These are phyloP conservation scores for Nakaseomyces kungkrabaensis DNA, from an alignment of 1,139 yeast genomes.

Conservation along the genomic window DNA sequence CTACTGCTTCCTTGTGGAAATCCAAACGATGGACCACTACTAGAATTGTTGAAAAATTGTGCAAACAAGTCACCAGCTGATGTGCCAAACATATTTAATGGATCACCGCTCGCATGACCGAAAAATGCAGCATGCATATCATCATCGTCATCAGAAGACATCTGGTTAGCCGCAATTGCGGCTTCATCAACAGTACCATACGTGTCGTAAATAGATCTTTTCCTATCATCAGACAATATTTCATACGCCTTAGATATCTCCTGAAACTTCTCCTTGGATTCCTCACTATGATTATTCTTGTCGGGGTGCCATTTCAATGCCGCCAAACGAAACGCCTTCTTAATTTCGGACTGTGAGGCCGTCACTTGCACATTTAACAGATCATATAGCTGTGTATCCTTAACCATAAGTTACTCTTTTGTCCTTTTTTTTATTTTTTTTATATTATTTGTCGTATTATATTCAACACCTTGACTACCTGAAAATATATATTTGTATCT, in stretches of 20 bases:
- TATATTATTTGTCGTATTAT: background rate
- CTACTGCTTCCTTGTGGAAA: slow-evolving; percentile 1
- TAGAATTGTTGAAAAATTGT: slow-evolving; percentile 24
- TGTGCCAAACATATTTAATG: slow-evolving; percentile 1
- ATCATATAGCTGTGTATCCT: slow-evolving; percentile 17
- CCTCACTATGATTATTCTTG: slow-evolving; percentile 40
- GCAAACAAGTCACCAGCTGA: slow-evolving; percentile 31
- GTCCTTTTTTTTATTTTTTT: background rate
- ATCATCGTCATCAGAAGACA: slow-evolving; percentile 1
- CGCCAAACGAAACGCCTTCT: slow-evolving; percentile 49
- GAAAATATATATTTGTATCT: too few species aligned
- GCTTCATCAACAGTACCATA: slow-evolving; percentile 46
- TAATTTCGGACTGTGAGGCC: slow-evolving; percentile 38
- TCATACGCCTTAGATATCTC: slow-evolving; percentile 54
- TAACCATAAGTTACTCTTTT: slow-evolving; percentile 9
- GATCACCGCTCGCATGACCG: background rate
- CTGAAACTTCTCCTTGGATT: slow-evolving; percentile 50
- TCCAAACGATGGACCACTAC: slow-evolving; percentile 2
- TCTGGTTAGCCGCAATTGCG: slow-evolving; percentile 4
- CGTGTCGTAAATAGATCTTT: slow-evolving; percentile 46
- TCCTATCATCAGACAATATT: slow-evolving; percentile 41
- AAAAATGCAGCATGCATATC: background rate
- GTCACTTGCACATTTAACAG: slow-evolving; percentile 29
- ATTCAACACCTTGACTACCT: too few species aligned
- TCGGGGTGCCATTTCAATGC: slow-evolving; percentile 66